Conservation (phyloP, 768 basidiomycete species). For the Russula griseocarnosa region DNA sequence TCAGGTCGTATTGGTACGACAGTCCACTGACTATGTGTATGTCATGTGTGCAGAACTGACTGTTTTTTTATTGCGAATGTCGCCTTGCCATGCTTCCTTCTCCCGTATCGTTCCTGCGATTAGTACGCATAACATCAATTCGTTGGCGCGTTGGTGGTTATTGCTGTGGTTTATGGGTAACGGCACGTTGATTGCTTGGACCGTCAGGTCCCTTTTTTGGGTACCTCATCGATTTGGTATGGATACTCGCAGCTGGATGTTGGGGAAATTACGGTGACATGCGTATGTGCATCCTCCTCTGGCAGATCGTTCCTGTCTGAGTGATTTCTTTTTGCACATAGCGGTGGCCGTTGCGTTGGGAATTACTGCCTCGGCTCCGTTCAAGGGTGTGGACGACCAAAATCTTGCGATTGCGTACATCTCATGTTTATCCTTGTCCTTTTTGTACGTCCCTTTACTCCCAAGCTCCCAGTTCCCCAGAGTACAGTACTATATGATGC, state of each 20-base stretch:
- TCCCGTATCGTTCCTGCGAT: constrained; percentile 70
- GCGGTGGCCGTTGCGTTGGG: constrained; percentile 65
- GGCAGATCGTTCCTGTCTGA: neutral
- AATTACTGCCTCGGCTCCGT: constrained; percentile 57
- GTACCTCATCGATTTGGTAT: constrained; percentile 73
- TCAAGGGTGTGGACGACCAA: constrained; percentile 54
- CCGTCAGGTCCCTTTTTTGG: constrained; percentile 63
- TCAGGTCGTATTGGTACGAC: constrained; percentile 52
- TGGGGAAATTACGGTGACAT: constrained; percentile 71
- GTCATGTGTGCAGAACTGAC: neutral
- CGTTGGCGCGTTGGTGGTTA: constrained; percentile 55
- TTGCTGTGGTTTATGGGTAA: constrained; percentile 55
- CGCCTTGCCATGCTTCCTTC: constrained; percentile 58
- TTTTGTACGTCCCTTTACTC: constrained; percentile 40
- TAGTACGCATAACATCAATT: constrained; percentile 49
- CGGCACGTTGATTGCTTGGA: constrained; percentile 54
- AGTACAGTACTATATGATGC: neutral
- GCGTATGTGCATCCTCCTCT: constrained; percentile 42
- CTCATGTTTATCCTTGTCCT: constrained; percentile 59
- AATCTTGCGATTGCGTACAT: constrained; percentile 65
- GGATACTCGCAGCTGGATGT: constrained; percentile 62
- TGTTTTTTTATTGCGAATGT: constrained; percentile 44
- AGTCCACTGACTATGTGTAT: too few relatives aligned
- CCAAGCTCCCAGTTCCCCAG: neutral
- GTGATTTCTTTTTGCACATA: constrained; percentile 31